Conservation (phyloP, 2,329 filamentous ascomycete genomes). For the Monosporascus sp. region DNA sequence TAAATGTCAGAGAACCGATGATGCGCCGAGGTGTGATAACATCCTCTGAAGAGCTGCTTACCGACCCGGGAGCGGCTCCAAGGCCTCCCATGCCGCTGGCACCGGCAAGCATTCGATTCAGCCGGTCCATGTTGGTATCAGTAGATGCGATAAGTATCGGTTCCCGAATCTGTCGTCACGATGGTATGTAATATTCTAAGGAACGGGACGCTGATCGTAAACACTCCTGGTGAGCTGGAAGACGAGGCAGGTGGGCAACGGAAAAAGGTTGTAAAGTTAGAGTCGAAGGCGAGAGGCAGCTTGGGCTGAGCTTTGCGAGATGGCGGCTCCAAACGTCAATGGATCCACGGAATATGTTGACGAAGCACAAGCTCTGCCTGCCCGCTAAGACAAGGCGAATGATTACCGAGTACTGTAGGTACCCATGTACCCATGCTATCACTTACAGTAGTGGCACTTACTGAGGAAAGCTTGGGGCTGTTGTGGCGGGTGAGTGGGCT, state of each 20-base stretch:
- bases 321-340: neutral
- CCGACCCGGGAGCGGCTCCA: slow-evolving; percentile 54
- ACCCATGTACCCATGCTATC: neutral
- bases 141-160: slow-evolving; percentile 1
- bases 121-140: slow-evolving; percentile 68
- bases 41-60: slow-evolving; percentile 33
- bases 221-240: neutral
- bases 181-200: too few relatives aligned
- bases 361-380: slow-evolving; percentile 20
- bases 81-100: slow-evolving; percentile 60
- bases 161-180: too few relatives aligned
- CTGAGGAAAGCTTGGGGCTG: too few relatives aligned
- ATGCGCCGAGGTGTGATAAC: neutral
- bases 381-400: neutral
- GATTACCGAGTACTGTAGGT: neutral
- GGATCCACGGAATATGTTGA: slow-evolving; percentile 9
- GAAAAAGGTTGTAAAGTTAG: neutral
- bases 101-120: slow-evolving; percentile 82
- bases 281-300: neutral
- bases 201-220: neutral
- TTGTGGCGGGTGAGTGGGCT: too few relatives aligned
- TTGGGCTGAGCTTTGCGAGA: neutral
- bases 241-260: neutral
- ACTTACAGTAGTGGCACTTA: too few relatives aligned
- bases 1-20: slow-evolving; percentile 7